phyloP scores from a whole-genome alignment of 139 green algal genomes.

The Picochlorum sp. region DNA sequence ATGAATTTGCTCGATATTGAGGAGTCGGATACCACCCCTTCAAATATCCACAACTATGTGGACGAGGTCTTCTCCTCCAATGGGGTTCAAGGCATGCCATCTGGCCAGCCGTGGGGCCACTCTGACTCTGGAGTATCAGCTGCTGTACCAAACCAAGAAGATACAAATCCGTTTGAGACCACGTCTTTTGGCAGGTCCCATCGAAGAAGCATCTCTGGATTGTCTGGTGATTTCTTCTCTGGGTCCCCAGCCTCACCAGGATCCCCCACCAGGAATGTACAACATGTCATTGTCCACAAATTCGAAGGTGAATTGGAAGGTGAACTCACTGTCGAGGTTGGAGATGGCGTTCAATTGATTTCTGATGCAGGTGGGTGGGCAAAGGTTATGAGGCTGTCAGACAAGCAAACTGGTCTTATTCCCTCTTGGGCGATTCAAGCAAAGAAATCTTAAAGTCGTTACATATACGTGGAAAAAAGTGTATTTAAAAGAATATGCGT shows the following conservation, averaged over 20 bases:
- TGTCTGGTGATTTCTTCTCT: not conserved
- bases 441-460: conserved; percentile 7
- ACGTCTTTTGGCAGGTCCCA: not conserved
- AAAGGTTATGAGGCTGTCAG: conserved; percentile 22
- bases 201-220: not conserved
- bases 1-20: too few relatives aligned
- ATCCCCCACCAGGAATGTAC: conserved; percentile 1
- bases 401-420: conserved; percentile 26
- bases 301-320: conserved; percentile 31
- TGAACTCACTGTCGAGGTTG: conserved; percentile 28
- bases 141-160: not conserved
- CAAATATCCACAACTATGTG: too few relatives aligned
- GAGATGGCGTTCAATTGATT: conserved; percentile 31
- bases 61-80: too few relatives aligned
- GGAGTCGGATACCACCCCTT: too few relatives aligned
- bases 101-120: not conserved
- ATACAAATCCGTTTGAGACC: not conserved
- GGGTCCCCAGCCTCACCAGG: conserved; percentile 3
- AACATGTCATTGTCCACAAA: not conserved
- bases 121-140: too few relatives aligned
- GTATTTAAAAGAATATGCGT: too few relatives aligned
- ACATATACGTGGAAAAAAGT: not conserved
- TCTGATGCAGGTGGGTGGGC: conserved; percentile 29
- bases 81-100: not conserved
- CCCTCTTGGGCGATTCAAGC: conserved; percentile 24